Base-by-base conservation (phyloP, 257 asterid species). In the Fraxinus excelsior region DNA sequence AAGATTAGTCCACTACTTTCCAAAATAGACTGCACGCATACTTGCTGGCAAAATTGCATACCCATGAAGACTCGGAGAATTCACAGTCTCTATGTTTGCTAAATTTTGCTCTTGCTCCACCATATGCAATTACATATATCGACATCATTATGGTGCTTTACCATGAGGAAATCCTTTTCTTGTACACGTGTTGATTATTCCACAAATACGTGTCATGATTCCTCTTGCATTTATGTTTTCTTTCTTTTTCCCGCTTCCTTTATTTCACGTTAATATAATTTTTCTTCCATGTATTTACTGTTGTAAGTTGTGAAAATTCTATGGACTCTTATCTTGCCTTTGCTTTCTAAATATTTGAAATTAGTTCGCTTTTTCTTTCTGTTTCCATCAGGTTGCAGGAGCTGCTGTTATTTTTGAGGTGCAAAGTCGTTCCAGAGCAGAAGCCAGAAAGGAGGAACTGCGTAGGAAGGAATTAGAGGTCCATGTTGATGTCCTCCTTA, bases 361-460 rank as follows among this genome's bases (percentile, higher is more conserved):
- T 31, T 64, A 31, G 25, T 78, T 37, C 73, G 37, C 29, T 64
- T 44, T 28, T 23, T 8, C 62, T 64, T 49, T 76, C 35, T 74
- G 58, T 26, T 83, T 71, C 66, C 56, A 73, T 76, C 74, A 93
- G 97, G 98, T 93, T 31, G 98, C 93, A 6, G 97, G 94, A 72
- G 86, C 9, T 73, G 94, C 90, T 72, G 87, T 93, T 53, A 80
- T 88, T 65, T 87, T 90, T 76, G 98, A 93, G 89, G 96, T 90
- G 82, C 97, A 93, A 90, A 87, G 97, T 81, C 90, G 82, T 82
- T 80, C 98, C 74, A 86, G 87, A 84, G 81, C 98, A 74, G 98
- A 93, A 88, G 94, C 98, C 82, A 86, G 90, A 85, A 93, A 91
- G 87, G 98, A 93, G 90, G 97, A 81, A 74, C 67, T 75, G 25